Base-by-base conservation (phyloP, 768 basidiomycete species). In the Udeniomyces megalosporus region DNA sequence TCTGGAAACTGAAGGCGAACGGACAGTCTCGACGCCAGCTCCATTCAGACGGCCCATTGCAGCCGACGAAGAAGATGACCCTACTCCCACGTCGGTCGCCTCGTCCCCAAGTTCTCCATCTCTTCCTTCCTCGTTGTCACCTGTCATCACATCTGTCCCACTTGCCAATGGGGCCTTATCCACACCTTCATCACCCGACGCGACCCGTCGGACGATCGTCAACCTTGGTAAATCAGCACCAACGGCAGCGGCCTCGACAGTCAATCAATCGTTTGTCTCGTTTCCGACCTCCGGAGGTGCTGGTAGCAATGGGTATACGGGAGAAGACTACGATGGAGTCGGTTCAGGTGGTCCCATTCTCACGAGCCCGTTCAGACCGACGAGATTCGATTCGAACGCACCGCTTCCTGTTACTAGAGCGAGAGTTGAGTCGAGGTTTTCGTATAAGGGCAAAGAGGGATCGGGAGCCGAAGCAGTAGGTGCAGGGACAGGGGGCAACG, bases 31-130 rank as follows among this genome's bases (percentile, higher is more conserved):
- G 26, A 54, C 26, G 14, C 63, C 63, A 14, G 63, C 74, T 4
- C 76, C 76, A 1, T 77, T 77, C 60, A 66, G 76, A 24, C 61
- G 75, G 32, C 71, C 69, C 0, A 69, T 75, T 38, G 73, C 71
- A 11, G 75, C 74, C 10, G 75, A 75, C 42, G 72, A 74, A 35
- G 65, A 69, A 28, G 66, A 64, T 0, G 53, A 55, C 15, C 24
- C 15, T 44, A 44, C 29, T 6, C 46, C 42, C 20, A 17, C 62
- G 20, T 34, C 46, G 50, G 24, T 31, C 46, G 55, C 31, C 42
- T 31, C 49, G 50, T 44, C 28, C 7, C 53, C 46, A 38, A 14
- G 49, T 17, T 42, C 38, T 8, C 38, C 38, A 17, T 42, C 38
- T 42, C 38, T 42, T 42, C 38, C 38, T 8, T 42, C 38, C 17